These are phyloP conservation scores for Cyberlindnera mrakii DNA, from an alignment of 805 yeast genomes.

Conservation along the genomic window DNA sequence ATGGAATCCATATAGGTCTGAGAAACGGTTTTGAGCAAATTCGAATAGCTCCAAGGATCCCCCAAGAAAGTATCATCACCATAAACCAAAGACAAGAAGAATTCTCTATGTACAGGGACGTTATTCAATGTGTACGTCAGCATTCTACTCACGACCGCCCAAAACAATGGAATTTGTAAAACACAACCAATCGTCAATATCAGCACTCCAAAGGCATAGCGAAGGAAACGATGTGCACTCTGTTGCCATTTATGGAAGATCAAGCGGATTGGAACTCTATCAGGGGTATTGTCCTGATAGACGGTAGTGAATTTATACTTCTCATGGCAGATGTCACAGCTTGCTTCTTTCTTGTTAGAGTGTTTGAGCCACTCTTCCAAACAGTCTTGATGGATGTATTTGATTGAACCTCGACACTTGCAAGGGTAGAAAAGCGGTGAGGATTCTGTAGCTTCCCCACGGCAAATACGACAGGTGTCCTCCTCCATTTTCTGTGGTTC, in stretches of 20 bases:
- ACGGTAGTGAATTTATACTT: conserved; percentile 63
- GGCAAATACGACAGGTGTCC: conserved; percentile 82
- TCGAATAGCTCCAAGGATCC: conserved; percentile 10
- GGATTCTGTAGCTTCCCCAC: conserved; percentile 76
- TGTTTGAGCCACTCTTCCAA: conserved; percentile 78
- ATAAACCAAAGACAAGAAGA: conserved; percentile 20
- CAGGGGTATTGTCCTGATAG: conserved; percentile 62
- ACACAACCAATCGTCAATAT: conserved; percentile 33
- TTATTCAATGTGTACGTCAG: conserved; percentile 54
- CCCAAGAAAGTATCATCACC: conserved; percentile 15
- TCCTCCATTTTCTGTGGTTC: conserved; percentile 22
- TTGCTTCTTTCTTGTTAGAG: conserved; percentile 39
- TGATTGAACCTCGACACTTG: conserved; percentile 88
- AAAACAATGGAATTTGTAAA: conserved; percentile 51
- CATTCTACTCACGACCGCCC: conserved; percentile 48
- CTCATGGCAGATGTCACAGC: conserved; percentile 86
- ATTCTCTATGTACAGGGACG: conserved; percentile 34
- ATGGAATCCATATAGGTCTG: conserved; percentile 23
- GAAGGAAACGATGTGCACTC: neutral
- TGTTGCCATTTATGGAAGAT: conserved; percentile 31
- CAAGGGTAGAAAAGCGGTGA: conserved; percentile 91
- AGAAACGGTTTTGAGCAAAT: conserved; percentile 3
- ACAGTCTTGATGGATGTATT: conserved; percentile 90
- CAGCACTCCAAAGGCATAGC: conserved; percentile 12
- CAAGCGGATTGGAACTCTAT: conserved; percentile 47